A percentile compares a stretch with the other conserved stretches of the same genome.
Conservation (phyloP, 768 basidiomycete species). For the Hirschioporus abietinus region DNA sequence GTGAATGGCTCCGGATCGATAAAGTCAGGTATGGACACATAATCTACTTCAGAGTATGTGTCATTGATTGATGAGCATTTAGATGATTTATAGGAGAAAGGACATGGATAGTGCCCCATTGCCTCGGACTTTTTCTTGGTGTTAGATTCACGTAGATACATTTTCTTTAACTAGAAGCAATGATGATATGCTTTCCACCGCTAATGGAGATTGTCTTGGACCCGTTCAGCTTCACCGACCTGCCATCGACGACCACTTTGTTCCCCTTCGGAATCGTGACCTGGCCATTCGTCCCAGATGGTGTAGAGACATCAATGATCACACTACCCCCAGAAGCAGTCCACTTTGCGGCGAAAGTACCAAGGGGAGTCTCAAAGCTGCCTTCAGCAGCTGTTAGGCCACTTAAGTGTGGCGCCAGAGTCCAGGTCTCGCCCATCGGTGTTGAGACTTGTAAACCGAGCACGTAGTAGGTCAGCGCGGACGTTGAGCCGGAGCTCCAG, state of each 20-base stretch:
- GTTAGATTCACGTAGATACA: neutral
- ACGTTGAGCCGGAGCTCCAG: conserved; percentile 55
- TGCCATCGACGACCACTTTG: conserved; percentile 17
- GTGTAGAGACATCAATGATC: conserved; percentile 22
- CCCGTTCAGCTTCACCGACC: conserved; percentile 6
- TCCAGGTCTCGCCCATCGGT: conserved; percentile 44
- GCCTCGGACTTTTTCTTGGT: neutral
- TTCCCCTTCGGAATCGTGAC: conserved; percentile 23
- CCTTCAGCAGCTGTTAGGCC: conserved; percentile 39
- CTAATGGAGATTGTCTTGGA: neutral
- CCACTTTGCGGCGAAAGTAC: conserved; percentile 49
- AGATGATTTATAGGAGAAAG: neutral
- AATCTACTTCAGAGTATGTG: neutral
- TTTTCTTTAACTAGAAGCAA: neutral
- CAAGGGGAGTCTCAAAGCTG: conserved; percentile 47
- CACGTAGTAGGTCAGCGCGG: conserved; percentile 51
- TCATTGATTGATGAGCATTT: neutral
- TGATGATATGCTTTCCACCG: conserved; percentile 1
- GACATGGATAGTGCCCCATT: neutral
- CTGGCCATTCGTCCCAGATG: conserved; percentile 26
- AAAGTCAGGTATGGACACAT: neutral
- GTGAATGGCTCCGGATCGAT: conserved; percentile 24
- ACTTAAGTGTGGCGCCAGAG: conserved; percentile 40
- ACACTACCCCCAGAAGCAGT: conserved; percentile 18
- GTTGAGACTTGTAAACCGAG: conserved; percentile 47